These are phyloP conservation scores for Leccinum insolens DNA, from an alignment of 1,284 basidiomycete species.

Conservation along the genomic window DNA sequence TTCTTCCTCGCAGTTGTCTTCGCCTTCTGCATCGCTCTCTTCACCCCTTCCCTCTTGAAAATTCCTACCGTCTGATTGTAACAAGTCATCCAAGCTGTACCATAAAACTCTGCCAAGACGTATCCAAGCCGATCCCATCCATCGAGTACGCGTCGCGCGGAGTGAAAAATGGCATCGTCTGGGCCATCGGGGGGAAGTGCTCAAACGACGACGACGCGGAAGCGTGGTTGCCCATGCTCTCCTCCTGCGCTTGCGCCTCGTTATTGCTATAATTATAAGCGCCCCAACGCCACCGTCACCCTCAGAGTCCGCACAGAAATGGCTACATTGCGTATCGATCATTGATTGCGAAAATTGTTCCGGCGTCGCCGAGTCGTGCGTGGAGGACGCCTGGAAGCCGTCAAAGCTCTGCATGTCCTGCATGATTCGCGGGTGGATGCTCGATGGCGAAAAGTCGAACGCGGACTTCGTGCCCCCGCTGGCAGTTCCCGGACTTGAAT, in stretches of 20 bases:
- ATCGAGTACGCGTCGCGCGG: slow-evolving; percentile 7
- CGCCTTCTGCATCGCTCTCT: too few species aligned
- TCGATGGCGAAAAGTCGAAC: slow-evolving; percentile 13
- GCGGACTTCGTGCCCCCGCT: background rate
- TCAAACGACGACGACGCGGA: slow-evolving; percentile 6
- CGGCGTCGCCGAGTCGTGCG: slow-evolving; percentile 14
- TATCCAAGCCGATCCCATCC: slow-evolving; percentile 47
- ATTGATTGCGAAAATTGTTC: slow-evolving; percentile 32
- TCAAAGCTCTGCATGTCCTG: slow-evolving; percentile 46
- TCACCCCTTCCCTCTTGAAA: too few species aligned
- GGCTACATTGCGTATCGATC: slow-evolving; percentile 30
- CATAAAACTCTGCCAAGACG: slow-evolving; percentile 67
- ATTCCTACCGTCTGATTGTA: too few species aligned
- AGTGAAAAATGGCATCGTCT: slow-evolving; percentile 16
- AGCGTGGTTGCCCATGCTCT: background rate
- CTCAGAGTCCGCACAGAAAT: slow-evolving; percentile 26
- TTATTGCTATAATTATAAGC: background rate
- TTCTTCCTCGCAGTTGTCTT: too few species aligned
- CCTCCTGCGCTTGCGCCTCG: background rate
- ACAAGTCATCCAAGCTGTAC: slow-evolving; percentile 55
- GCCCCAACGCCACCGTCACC: background rate
- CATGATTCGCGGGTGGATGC: slow-evolving; percentile 46
- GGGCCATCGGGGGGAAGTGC: slow-evolving; percentile 17
- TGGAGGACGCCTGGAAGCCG: slow-evolving; percentile 34
- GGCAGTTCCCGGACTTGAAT: background rate